Conservation (phyloP, 1,284 basidiomycete species). For the Moesziomyces aphidis region DNA sequence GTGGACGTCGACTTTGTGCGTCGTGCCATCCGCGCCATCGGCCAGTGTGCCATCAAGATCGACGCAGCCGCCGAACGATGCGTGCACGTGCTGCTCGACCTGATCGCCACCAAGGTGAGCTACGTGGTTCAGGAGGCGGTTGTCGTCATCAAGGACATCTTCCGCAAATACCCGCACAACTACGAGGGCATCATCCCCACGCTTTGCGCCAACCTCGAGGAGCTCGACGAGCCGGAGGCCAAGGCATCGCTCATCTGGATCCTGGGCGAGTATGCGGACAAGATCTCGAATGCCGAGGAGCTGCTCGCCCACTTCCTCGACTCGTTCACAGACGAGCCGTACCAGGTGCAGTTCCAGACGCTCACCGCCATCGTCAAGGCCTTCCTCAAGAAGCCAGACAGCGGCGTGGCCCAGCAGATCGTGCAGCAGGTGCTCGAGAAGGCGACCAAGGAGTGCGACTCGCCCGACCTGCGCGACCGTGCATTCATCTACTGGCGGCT, state of each 20-base stretch:
- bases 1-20: conserved; percentile 98
- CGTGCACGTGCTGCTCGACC: conserved; percentile 89
- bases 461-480: conserved; percentile 93
- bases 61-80: conserved; percentile 92
- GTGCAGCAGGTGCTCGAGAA: conserved; percentile 91
- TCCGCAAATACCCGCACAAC: conserved; percentile 95
- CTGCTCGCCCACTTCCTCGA: conserved; percentile 90
- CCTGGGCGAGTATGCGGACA: conserved; percentile 95
- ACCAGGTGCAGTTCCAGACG: conserved; percentile 93
- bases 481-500: conserved; percentile 97
- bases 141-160: conserved; percentile 99
- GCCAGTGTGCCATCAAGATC: conserved; percentile 95
- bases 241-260: conserved; percentile 99
- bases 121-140: conserved; percentile 99
- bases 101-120: conserved; percentile 91
- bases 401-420: conserved; percentile 78
- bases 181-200: conserved; percentile 98
- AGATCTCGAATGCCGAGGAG: conserved; percentile 96
- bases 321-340: conserved; percentile 91
- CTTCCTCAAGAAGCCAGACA: conserved; percentile 92
- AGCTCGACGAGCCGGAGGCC: conserved; percentile 96
- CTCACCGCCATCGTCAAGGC: conserved; percentile 96
- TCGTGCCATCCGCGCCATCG: conserved; percentile 92
- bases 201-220: conserved; percentile 92
- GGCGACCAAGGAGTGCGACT: conserved; percentile 96